Conservation (phyloP, 257 asterid genomes). For the Nicotiana knightiana region DNA sequence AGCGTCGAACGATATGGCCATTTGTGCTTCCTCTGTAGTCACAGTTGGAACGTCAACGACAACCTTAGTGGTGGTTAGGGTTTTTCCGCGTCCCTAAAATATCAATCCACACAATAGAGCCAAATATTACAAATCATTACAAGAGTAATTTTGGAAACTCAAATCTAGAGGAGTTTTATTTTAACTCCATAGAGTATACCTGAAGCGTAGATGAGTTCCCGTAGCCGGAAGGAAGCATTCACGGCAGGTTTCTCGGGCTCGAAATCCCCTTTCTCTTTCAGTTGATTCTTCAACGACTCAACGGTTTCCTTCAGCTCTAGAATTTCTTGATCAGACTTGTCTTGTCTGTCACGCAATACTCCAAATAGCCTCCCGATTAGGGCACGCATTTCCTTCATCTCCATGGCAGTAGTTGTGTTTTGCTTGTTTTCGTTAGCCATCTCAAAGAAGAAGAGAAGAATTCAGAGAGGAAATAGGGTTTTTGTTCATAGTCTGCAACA, state of each 20-base stretch:
- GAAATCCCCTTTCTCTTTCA: too few species aligned
- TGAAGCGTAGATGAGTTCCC: background rate
- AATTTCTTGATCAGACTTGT: background rate
- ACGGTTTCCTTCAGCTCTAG: background rate
- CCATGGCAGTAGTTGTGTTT: background rate
- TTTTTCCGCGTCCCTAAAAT: background rate
- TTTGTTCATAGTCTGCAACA: too few species aligned
- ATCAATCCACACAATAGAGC: background rate
- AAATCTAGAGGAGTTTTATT: background rate
- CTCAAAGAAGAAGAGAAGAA: background rate
- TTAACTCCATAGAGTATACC: background rate
- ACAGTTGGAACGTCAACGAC: background rate
- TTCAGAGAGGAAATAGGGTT: background rate
- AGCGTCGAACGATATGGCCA: background rate
- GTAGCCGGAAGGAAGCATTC: background rate
- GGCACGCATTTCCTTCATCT: background rate
- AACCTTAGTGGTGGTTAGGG: background rate
- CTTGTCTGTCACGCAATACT: background rate
- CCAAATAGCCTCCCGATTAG: background rate
- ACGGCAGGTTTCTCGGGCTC: background rate
- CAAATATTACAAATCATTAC: background rate
- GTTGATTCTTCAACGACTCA: background rate
- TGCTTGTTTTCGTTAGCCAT: background rate
- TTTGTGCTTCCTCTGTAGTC: background rate
- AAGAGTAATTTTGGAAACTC: background rate